Conservation (phyloP, 1,284 basidiomycete species). For the Xerocomus minutiporus region DNA sequence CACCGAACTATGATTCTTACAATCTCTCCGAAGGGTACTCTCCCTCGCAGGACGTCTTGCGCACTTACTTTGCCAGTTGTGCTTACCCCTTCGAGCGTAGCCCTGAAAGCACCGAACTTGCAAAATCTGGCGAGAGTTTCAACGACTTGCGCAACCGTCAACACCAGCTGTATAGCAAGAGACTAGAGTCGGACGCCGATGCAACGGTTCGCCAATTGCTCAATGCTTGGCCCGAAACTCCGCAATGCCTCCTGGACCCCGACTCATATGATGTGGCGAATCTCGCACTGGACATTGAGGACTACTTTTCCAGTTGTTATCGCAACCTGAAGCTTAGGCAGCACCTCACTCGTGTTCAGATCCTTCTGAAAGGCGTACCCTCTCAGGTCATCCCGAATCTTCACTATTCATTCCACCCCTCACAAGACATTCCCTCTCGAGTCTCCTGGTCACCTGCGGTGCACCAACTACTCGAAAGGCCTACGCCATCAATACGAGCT, state of each 20-base stretch:
- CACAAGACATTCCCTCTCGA: background rate
- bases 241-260: slow-evolving; percentile 4
- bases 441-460: background rate
- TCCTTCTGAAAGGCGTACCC: slow-evolving; percentile 1
- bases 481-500: background rate
- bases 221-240: slow-evolving; percentile 18
- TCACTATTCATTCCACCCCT: slow-evolving; percentile 16
- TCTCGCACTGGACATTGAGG: slow-evolving; percentile 2
- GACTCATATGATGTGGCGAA: slow-evolving; percentile 5
- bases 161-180: slow-evolving; percentile 6
- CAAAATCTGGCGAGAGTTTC: slow-evolving; percentile 4
- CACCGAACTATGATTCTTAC: slow-evolving; percentile 17
- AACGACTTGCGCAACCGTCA: slow-evolving; percentile 4
- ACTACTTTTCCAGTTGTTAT: slow-evolving; percentile 5
- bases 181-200: slow-evolving; percentile 5
- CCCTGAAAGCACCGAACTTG: slow-evolving; percentile 10
- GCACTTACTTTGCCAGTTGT: slow-evolving; percentile 3
- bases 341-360: slow-evolving; percentile 13
- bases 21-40: slow-evolving; percentile 10
- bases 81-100: slow-evolving; percentile 13
- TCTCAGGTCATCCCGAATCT: background rate
- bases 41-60: slow-evolving; percentile 3
- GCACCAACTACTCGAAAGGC: slow-evolving; percentile 11
- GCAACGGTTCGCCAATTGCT: background rate
- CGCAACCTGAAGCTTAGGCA: background rate